Evolutionary conservation across 257 asterid genomes (phyloP), one percentile per base, ranked within the genome.

Genomic region (Solanum lycopersicoides): DNA sequence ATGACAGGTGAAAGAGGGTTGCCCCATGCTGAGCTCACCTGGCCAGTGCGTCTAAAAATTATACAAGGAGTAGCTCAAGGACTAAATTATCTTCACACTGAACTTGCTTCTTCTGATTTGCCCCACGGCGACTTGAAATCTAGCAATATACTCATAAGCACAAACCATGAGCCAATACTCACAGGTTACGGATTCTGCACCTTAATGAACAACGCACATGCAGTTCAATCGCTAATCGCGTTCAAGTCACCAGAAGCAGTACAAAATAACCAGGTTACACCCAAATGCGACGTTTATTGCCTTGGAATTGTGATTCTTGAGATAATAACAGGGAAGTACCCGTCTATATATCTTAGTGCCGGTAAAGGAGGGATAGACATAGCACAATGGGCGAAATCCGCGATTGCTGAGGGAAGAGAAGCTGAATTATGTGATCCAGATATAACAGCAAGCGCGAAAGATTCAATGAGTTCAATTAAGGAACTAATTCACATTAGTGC

Each of bases 51-150:
- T 15, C 50, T 93, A 56, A 97, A 89, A 90, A 92, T 97, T 41
- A 83, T 97, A 80, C 91, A 86, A 82, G 99, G 98, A 86, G 92
- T 94, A 37, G 95, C 94, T 9, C 84, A 89, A 83, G 99, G 98
- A 39, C 47, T 97, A 41, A 92, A 86, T 28, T 92, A 91, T 83
- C 92, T 97, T 30, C 98, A 97, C 50, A 8, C 88, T 1, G 91
- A 93, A 42, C 94, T 95, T 85, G 50, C 94, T 21, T 56, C 90
- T 0, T 75, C 89, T 3, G 95, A 93, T 77, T 74, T 93, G 9
- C 99, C 99, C 9, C 99, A 95, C 4, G 98, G 98, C 0, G 90
- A 97, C 89, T 94, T 97, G 69, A 94, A 93, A 89, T 97, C 98
- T 6, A 93, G 95, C 93, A 97, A 95, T 39, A 91, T 97, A 39